Conservation (phyloP, 2,329 filamentous ascomycete species). For the Alternaria burnsii region DNA sequence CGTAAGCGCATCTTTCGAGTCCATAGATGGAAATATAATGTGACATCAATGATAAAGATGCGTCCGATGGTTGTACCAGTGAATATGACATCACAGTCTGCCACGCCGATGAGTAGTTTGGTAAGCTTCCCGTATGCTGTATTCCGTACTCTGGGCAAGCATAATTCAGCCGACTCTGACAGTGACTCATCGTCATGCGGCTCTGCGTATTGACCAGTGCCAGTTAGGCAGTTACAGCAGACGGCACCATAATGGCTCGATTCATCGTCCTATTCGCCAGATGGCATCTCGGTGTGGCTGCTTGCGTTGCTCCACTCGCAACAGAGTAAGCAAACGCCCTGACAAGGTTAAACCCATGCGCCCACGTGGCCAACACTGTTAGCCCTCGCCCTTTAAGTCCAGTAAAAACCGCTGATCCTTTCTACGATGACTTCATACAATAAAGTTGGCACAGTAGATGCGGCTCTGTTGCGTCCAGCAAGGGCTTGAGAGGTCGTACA, state of each 20-base stretch:
- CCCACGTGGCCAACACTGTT: neutral
- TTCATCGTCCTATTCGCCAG: no score
- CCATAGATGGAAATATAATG: neutral
- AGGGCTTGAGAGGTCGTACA: neutral
- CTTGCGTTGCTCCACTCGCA: neutral
- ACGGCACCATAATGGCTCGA: no score
- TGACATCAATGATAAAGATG: neutral
- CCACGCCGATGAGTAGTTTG: neutral
- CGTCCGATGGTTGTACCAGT: no score
- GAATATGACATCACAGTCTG: neutral
- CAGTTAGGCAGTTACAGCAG: neutral
- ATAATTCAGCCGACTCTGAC: neutral
- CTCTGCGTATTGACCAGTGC: neutral
- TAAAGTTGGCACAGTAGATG: no score
- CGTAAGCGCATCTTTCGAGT: neutral
- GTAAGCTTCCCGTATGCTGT: no score
- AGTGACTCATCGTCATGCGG: neutral
- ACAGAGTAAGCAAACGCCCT: neutral
- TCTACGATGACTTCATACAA: fast-evolving
- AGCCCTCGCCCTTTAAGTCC: neutral
- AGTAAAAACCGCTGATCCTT: neutral
- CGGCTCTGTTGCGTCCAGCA: neutral
- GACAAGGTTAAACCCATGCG: neutral
- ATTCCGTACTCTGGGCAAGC: neutral
- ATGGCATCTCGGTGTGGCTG: no score